Conservation (phyloP, 2,329 filamentous ascomycete species). For the Paecilomyces dactylethromorphus region DNA sequence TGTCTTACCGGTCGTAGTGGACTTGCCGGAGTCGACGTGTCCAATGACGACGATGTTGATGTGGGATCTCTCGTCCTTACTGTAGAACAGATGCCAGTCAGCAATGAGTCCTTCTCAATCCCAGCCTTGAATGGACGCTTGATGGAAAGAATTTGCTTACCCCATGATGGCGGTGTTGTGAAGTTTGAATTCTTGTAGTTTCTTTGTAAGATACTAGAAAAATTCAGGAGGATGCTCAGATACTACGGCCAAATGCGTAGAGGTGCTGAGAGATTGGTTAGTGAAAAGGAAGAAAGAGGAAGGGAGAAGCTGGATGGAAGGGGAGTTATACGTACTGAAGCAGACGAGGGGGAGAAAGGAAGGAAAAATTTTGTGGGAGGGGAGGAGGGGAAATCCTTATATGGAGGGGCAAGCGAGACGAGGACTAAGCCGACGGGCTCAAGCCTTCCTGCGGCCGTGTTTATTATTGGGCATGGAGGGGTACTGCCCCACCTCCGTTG, state of each 20-base stretch:
- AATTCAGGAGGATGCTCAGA: conserved; percentile 41
- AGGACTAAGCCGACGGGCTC: conserved; percentile 28
- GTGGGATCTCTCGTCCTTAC: conserved; percentile 94
- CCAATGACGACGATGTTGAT: conserved; percentile 98
- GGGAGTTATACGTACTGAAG: conserved; percentile 40
- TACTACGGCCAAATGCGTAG: conserved; percentile 46
- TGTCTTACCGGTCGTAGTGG: conserved; percentile 80
- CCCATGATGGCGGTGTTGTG: conserved; percentile 53
- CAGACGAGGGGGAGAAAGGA: conserved; percentile 33
- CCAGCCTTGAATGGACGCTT: background rate
- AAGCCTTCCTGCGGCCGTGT: conserved; percentile 21
- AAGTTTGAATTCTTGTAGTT: conserved; percentile 37
- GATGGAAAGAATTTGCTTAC: conserved; percentile 36
- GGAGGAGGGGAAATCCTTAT: conserved; percentile 40
- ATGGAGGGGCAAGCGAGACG: conserved; percentile 41
- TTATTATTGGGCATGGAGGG: conserved; percentile 23
- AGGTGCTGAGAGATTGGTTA: conserved; percentile 36
- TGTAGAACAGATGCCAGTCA: conserved; percentile 33
- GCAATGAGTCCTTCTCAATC: conserved; percentile 6
- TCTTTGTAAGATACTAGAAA: conserved; percentile 44
- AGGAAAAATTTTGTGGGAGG: conserved; percentile 34
- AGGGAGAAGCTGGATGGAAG: conserved; percentile 15
- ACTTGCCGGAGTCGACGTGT: conserved; percentile 99
- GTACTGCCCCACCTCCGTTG: conserved; percentile 16
- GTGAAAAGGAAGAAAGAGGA: conserved; percentile 17